phyloP scores from a whole-genome alignment of 1,284 basidiomycete species.

The Boletus mariae region DNA sequence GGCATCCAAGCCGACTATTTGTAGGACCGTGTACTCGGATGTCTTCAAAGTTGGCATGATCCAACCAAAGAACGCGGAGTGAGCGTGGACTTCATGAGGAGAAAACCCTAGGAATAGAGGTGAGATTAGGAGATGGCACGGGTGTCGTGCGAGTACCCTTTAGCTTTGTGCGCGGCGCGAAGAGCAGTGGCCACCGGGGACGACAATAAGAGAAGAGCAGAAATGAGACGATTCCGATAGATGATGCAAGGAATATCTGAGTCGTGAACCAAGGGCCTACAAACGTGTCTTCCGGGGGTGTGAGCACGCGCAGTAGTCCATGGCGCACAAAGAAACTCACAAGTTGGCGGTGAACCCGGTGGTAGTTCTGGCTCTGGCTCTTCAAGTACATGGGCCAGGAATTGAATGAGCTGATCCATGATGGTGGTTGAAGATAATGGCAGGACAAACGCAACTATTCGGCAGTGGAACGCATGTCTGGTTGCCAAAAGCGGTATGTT shows the following conservation, averaged over 20 bases:
- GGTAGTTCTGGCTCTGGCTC: conserved; percentile 38
- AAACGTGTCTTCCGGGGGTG: conserved; percentile 51
- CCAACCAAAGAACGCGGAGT: conserved; percentile 90
- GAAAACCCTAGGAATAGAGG: conserved; percentile 65
- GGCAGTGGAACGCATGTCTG: not conserved
- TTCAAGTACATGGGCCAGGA: conserved; percentile 7
- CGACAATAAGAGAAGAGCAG: conserved; percentile 86
- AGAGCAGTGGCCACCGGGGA: conserved; percentile 84
- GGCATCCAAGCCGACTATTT: conserved; percentile 95
- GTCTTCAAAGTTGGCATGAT: conserved; percentile 87
- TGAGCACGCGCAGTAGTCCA: conserved; percentile 3
- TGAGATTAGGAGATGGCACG: not conserved
- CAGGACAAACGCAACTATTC: not conserved
- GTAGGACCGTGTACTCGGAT: conserved; percentile 91
- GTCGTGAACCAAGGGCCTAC: conserved; percentile 93
- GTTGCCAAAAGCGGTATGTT: conserved; percentile 16
- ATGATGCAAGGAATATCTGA: conserved; percentile 76
- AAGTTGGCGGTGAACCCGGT: conserved; percentile 56
- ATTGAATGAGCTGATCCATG: conserved; percentile 13
- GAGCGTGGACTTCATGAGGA: conserved; percentile 83
- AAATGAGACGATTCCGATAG: conserved; percentile 80
- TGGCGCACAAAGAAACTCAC: conserved; percentile 32
- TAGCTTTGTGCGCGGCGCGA: conserved; percentile 90
- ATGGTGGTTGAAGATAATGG: not conserved
- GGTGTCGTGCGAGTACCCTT: conserved; percentile 57